Percentiles rank a stretch among this genome's conserved stretches.
phyloP scores from a whole-genome alignment of 768 basidiomycete species.

The Exidia glandulosa region DNA sequence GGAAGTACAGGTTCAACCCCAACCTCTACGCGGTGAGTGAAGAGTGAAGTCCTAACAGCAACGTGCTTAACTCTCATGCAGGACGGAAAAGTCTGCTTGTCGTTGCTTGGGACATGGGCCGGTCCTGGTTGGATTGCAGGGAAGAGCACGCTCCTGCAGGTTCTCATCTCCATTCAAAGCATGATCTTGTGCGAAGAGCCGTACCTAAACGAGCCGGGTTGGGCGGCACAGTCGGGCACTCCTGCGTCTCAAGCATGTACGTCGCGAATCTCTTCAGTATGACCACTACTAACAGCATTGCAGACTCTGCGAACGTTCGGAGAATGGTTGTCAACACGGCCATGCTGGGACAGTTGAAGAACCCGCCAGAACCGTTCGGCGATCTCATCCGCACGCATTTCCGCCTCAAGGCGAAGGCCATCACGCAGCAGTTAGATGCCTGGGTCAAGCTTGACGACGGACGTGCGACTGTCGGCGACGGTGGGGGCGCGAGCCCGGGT shows the following conservation, averaged over 20 bases:
- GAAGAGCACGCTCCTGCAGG: slow-evolving; percentile 82
- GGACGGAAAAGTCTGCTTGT: slow-evolving; percentile 93
- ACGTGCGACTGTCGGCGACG: slow-evolving; percentile 42
- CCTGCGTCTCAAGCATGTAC: slow-evolving; percentile 68
- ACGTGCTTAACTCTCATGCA: slow-evolving; percentile 15
- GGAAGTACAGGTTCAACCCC: slow-evolving; percentile 86
- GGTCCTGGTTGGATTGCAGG: slow-evolving; percentile 93
- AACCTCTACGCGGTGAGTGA: slow-evolving; percentile 77
- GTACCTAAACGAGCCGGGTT: slow-evolving; percentile 87
- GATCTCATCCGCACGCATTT: slow-evolving; percentile 89
- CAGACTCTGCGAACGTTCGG: slow-evolving; percentile 86
- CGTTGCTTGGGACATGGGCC: slow-evolving; percentile 82
- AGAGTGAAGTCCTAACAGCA: neutral
- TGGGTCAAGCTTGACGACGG: slow-evolving; percentile 77
- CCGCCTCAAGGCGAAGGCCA: slow-evolving; percentile 64
- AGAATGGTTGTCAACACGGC: slow-evolving; percentile 88
- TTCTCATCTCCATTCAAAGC: slow-evolving; percentile 87
- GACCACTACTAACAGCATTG: slow-evolving; percentile 2
- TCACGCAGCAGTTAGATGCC: slow-evolving; percentile 62
- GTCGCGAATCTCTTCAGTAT: slow-evolving; percentile 11
- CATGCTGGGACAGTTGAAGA: slow-evolving; percentile 79
- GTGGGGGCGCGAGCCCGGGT: slow-evolving; percentile 12
- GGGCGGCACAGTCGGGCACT: slow-evolving; percentile 63
- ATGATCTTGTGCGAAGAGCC: slow-evolving; percentile 95
- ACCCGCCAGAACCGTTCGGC: slow-evolving; percentile 73